These are phyloP conservation scores for Euphorbia pulcherrima DNA, from an alignment of 345 rosid species.

Conservation along the genomic window DNA sequence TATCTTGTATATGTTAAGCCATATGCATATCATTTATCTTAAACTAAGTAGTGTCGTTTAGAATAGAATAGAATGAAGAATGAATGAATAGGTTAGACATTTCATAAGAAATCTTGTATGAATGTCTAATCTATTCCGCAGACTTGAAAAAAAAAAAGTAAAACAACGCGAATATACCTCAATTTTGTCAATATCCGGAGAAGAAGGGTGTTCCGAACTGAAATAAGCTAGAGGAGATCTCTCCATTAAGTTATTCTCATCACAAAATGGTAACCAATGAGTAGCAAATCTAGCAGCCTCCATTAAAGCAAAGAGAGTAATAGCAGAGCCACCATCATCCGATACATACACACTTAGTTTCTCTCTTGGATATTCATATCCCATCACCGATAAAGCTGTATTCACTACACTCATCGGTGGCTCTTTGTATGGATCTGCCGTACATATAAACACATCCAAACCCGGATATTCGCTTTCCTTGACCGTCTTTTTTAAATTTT, in stretches of 20 bases:
- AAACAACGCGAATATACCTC: background rate
- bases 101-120: too few relatives aligned
- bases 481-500: background rate
- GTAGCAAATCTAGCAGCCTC: conserved; percentile 1
- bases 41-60: too few relatives aligned
- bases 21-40: too few relatives aligned
- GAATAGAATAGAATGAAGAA: too few relatives aligned
- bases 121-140: too few relatives aligned
- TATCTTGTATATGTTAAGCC: too few relatives aligned
- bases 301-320: conserved; percentile 5
- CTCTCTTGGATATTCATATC: background rate
- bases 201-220: background rate
- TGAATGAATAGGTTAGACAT: too few relatives aligned
- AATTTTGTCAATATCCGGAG: background rate
- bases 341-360: background rate
- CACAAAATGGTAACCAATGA: conserved; percentile 2
- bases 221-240: background rate
- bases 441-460: background rate
- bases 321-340: conserved; percentile 1
- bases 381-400: background rate
- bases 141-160: too few relatives aligned
- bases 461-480: background rate
- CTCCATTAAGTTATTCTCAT: background rate
- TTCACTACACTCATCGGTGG: background rate
- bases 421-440: conserved; percentile 1